Evolutionary conservation across 129 eudicot genomes (phyloP), one percentile per base, ranked within the genome.

Genomic region (Flaveria brownii): DNA sequence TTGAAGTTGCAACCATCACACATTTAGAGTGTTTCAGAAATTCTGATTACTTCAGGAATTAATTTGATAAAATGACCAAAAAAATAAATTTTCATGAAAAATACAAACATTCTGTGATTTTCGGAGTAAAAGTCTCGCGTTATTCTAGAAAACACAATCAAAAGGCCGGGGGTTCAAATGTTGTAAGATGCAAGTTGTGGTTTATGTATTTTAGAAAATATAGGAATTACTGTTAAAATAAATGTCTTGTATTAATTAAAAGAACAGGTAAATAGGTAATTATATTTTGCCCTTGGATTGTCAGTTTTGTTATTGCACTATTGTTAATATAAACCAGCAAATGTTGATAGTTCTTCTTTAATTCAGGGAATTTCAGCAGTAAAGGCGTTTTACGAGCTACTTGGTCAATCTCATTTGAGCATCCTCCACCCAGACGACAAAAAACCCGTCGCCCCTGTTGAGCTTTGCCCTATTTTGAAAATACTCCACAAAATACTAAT

Each of bases 301-400:
- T 3, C 25, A 50, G n/a, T 12, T 13, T 57, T 20, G 15, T 25
- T 60, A 25, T 30, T 30, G 5, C 39, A 33, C 1, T 33, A 33
- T 4, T 33, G 39, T 33, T 33, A 33, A 26, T 13, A 61, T 33
- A 33, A 65, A 36, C 71, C 71, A 6, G 26, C 28, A 68, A 68
- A 68, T 20, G 55, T 33, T 22, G 62, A 41, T 26, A 47, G 5
- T 62, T 30, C 25, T 1, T 33, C 39, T 33, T 33, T 33, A 45
- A 60, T 85, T 78, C 93, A 94, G 98, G 98, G 98, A 26, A 84
- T 94, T 36, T 94, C 98, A 64, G 97, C 98, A 1, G 96, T 89
- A 68, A 89, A 89, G 80, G 98, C 98, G 2, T 94, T 94, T 81
- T 91, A 91, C 50, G 97, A 94, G 85, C 88, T 94, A 51, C 96